These are phyloP conservation scores for Williopsis jadinii DNA, from an alignment of 1,139 yeast genomes.

Conservation along the genomic window DNA sequence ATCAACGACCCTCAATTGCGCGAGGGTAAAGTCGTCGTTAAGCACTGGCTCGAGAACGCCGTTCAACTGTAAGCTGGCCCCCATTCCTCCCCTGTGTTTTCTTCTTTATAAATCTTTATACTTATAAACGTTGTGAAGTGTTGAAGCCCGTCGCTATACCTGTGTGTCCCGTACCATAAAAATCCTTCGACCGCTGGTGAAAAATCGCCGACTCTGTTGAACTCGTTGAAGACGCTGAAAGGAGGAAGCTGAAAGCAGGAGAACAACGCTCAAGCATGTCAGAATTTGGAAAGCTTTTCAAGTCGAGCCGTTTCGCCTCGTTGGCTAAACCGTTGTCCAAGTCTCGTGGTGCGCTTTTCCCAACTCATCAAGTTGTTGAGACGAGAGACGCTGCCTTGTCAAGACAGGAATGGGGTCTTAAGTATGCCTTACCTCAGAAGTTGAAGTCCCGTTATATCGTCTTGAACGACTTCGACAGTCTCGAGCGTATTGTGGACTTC, in stretches of 20 bases:
- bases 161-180: too few species aligned
- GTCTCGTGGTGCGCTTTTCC: conserved; percentile 24
- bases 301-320: conserved; percentile 25
- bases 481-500: conserved; percentile 45
- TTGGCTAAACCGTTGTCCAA: conserved; percentile 20
- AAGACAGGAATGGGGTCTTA: conserved; percentile 61
- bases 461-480: conserved; percentile 44
- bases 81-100: too few species aligned
- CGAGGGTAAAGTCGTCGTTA: conserved; percentile 64
- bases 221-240: background rate
- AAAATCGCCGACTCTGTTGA: background rate
- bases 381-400: conserved; percentile 47
- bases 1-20: conserved; percentile 29
- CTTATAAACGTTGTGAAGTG: too few species aligned
- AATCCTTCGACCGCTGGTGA: too few species aligned
- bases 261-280: conserved; percentile 12
- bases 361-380: conserved; percentile 52
- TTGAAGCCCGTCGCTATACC: too few species aligned
- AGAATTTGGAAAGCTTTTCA: conserved; percentile 19
- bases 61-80: conserved; percentile 19
- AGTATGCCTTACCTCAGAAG: conserved; percentile 47
- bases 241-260: background rate
- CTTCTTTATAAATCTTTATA: too few species aligned
- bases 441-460: conserved; percentile 41
- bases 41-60: conserved; percentile 51